Percentiles rank a stretch among this genome's conserved stretches.
Conservation (phyloP, 2,329 filamentous ascomycete genomes). For the Verticillium klebahnii region DNA sequence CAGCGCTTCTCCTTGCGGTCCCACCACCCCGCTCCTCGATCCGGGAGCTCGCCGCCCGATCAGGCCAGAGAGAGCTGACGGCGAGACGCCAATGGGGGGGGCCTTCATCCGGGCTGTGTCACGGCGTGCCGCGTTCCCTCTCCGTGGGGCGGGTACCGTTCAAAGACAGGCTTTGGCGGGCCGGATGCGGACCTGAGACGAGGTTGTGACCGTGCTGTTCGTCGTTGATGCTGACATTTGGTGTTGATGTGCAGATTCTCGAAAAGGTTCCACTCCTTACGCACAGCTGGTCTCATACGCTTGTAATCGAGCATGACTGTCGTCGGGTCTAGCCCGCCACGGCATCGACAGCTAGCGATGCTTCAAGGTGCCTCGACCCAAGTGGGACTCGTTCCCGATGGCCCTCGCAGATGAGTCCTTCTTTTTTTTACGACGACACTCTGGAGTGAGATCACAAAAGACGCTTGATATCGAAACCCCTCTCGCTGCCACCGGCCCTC, state of each 20-base stretch:
- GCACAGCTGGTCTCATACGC: background rate
- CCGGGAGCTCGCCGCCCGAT: background rate
- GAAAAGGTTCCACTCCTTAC: background rate
- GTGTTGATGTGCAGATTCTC: background rate
- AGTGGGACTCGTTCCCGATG: background rate
- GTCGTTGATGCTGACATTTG: background rate
- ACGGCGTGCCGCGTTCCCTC: background rate
- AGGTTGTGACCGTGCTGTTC: background rate
- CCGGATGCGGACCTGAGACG: background rate
- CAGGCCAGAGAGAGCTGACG: background rate
- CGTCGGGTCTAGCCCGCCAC: background rate
- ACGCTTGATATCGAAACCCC: background rate
- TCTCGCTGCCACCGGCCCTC: background rate
- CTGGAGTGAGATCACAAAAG: background rate
- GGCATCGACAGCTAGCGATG: background rate
- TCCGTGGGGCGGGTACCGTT: background rate
- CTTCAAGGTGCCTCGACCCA: background rate
- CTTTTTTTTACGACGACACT: background rate
- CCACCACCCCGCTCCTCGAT: background rate
- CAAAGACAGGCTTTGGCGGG: background rate
- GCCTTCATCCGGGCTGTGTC: background rate
- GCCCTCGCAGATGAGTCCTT: background rate
- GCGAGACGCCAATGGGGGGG: background rate
- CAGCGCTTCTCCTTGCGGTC: background rate
- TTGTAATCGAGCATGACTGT: background rate